Conservation (phyloP, 2,329 filamentous ascomycete genomes). For the Didymella sp. region DNA sequence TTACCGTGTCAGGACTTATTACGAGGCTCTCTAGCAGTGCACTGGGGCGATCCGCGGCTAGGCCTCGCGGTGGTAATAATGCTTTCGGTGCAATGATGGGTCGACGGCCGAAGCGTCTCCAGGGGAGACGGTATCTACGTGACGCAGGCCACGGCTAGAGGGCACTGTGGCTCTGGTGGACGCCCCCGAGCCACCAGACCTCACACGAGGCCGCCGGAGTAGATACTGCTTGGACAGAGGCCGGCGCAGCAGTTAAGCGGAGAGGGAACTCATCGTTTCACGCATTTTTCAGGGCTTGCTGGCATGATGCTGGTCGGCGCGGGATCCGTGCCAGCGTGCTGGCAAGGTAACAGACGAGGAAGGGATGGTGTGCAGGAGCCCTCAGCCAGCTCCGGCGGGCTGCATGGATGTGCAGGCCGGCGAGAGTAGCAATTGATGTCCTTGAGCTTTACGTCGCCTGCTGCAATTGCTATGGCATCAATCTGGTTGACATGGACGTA, state of each 20-base stretch:
- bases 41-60: conserved; percentile 20
- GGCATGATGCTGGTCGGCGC: conserved; percentile 33
- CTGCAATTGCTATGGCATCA: conserved; percentile 11
- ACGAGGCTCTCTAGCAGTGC: conserved; percentile 3
- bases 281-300: conserved; percentile 26
- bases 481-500: conserved; percentile 17
- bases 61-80: conserved; percentile 24
- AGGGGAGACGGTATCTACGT: conserved; percentile 36
- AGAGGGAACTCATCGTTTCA: conserved; percentile 38
- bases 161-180: conserved; percentile 12
- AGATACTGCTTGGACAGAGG: conserved; percentile 22
- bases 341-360: conserved; percentile 30
- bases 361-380: conserved; percentile 23
- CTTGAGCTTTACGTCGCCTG: neutral
- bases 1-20: conserved; percentile 23
- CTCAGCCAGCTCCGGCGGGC: conserved; percentile 15
- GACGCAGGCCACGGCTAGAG: conserved; percentile 29
- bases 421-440: conserved; percentile 13
- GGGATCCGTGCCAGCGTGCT: conserved; percentile 33
- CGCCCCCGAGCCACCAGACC: conserved; percentile 6
- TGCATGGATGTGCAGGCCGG: conserved; percentile 22
- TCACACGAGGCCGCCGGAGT: conserved; percentile 22
- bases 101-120: conserved; percentile 27
- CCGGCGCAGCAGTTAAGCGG: conserved; percentile 33
- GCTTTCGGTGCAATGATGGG: conserved; percentile 18